Percentiles rank a stretch among this genome's conserved stretches.
phyloP scores from a whole-genome alignment of 2,329 filamentous ascomycete species.

The Curvularia eragrostidis region DNA sequence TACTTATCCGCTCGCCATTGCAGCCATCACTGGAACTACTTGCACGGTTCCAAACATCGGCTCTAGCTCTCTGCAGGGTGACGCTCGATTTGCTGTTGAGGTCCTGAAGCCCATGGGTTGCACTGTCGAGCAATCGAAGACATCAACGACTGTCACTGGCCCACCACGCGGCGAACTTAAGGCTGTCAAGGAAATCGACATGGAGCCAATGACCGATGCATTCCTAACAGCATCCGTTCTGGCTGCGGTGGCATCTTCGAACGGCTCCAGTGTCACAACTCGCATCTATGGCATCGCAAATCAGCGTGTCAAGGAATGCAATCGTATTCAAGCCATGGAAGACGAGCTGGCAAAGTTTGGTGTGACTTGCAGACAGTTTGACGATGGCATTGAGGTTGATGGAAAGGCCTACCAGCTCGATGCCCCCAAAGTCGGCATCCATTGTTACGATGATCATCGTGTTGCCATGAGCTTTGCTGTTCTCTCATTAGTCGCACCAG shows the following conservation, averaged over 20 bases:
- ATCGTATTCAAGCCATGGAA: slow-evolving; percentile 94
- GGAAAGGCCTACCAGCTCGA: slow-evolving; percentile 61
- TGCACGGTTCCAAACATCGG: slow-evolving; percentile 98
- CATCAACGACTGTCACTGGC: slow-evolving; percentile 90
- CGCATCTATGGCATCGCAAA: slow-evolving; percentile 95
- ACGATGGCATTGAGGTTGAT: slow-evolving; percentile 87
- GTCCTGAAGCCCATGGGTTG: slow-evolving; percentile 94
- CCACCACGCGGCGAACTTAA: slow-evolving; percentile 76
- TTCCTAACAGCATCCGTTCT: slow-evolving; percentile 95
- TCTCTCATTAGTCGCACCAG: slow-evolving; percentile 73
- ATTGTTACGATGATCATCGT: slow-evolving; percentile 96
- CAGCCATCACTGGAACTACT: slow-evolving; percentile 92
- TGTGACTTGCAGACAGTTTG: slow-evolving; percentile 82
- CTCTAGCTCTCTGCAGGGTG: slow-evolving; percentile 87
- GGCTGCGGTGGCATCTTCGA: slow-evolving; percentile 83
- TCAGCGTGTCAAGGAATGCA: slow-evolving; percentile 97
- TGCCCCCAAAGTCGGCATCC: slow-evolving; percentile 68
- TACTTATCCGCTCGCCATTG: slow-evolving; percentile 92
- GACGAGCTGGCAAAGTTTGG: slow-evolving; percentile 94
- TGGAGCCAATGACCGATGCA: slow-evolving; percentile 99
- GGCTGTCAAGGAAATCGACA: slow-evolving; percentile 83
- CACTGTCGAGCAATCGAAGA: slow-evolving; percentile 80
- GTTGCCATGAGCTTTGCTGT: slow-evolving; percentile 99
- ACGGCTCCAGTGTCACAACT: slow-evolving; percentile 67
- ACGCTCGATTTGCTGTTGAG: slow-evolving; percentile 91